Evolutionary conservation across 495 filamentous ascomycete genomes (phyloP).

Genomic region (Talaromyces wortmannii): DNA sequence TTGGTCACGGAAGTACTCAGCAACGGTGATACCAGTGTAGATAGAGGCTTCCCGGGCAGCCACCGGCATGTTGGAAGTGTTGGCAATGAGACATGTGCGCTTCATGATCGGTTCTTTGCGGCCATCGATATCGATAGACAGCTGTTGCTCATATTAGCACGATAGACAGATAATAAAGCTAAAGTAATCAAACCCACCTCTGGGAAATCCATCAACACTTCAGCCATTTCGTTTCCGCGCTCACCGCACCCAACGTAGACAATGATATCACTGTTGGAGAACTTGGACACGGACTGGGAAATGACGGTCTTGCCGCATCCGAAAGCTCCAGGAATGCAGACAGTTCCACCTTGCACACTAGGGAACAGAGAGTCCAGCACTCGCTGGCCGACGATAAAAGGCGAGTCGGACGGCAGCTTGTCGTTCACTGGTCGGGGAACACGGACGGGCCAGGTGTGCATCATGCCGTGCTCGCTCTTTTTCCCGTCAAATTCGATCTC

Average conservation of each 20-base stretch:
- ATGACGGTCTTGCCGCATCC: slow-evolving; percentile 99
- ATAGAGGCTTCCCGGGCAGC: slow-evolving; percentile 98
- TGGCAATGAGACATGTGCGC: slow-evolving; percentile 95
- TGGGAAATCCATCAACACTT: slow-evolving; percentile 99
- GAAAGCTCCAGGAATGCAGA: slow-evolving; percentile 97
- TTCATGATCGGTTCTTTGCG: slow-evolving; percentile 99
- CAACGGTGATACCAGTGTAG: slow-evolving; percentile 96
- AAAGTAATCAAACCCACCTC: slow-evolving; percentile 39
- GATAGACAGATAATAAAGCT: not conserved
- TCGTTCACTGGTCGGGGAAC: slow-evolving; percentile 86
- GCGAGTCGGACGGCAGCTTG: slow-evolving; percentile 78
- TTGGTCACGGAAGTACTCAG: slow-evolving; percentile 97
- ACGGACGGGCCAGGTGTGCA: slow-evolving; percentile 99
- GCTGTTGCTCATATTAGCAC: slow-evolving; percentile 32
- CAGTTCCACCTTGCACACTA: slow-evolving; percentile 92
- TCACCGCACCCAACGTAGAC: slow-evolving; percentile 98
- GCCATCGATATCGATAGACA: slow-evolving; percentile 83
- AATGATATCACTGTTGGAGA: slow-evolving; percentile 98
- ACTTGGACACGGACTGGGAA: slow-evolving; percentile 95
- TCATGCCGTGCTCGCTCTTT: slow-evolving; percentile 89
- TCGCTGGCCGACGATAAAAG: slow-evolving; percentile 93
- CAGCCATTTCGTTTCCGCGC: slow-evolving; percentile 98
- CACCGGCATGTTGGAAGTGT: slow-evolving; percentile 99
- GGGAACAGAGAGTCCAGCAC: slow-evolving; percentile 98
- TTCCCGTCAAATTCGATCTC: slow-evolving; percentile 96